These are phyloP conservation scores for Lodderomyces jiufengensis DNA, from an alignment of 1,139 yeast species.

Conservation along the genomic window DNA sequence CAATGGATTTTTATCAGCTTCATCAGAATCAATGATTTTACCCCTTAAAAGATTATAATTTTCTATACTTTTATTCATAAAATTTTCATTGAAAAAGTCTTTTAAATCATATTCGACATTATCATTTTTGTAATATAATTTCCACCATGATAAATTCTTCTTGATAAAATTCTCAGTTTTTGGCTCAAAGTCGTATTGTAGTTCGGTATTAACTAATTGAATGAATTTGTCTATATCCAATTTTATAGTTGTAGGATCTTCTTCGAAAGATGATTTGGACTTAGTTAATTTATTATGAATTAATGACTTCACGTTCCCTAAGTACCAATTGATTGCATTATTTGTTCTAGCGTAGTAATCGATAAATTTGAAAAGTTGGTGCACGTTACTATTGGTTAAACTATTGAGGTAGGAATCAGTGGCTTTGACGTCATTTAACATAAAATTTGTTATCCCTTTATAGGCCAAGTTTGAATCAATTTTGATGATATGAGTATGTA, in stretches of 20 bases:
- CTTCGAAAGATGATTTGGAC: conserved; percentile 3
- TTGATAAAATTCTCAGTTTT: conserved; percentile 27
- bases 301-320: conserved; percentile 18
- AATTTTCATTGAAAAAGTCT: conserved; percentile 33
- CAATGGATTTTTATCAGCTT: conserved; percentile 28
- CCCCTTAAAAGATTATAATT: conserved; percentile 38
- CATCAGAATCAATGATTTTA: conserved; percentile 25
- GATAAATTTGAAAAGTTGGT: conserved; percentile 32
- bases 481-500: conserved; percentile 29
- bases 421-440: conserved; percentile 30
- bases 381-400: conserved; percentile 33
- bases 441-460: conserved; percentile 30
- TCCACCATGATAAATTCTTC: conserved; percentile 41
- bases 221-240: conserved; percentile 29
- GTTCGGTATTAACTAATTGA: conserved; percentile 34
- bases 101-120: conserved; percentile 45
- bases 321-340: conserved; percentile 23
- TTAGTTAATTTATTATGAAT: conserved; percentile 8
- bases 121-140: conserved; percentile 41
- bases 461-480: conserved; percentile 29
- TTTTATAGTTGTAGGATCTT: conserved; percentile 8
- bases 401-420: conserved; percentile 29
- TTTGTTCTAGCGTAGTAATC: conserved; percentile 26
- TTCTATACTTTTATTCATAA: conserved; percentile 41
- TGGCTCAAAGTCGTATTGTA: conserved; percentile 36